Evolutionary conservation across 306 rosid genomes (phyloP).

Genomic region (Pachyrhizus erosus): DNA sequence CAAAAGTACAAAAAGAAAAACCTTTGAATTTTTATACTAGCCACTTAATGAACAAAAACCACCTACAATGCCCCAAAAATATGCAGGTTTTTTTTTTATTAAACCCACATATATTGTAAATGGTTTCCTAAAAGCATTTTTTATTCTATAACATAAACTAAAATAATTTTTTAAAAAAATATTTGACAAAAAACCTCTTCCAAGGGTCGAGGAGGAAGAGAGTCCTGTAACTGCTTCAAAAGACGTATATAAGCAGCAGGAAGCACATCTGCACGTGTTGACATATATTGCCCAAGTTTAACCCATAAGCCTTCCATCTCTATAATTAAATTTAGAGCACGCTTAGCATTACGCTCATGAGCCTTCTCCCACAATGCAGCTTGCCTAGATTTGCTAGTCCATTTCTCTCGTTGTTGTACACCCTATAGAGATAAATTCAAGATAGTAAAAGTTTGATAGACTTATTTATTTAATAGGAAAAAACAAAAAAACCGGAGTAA

Average conservation of each 20-base stretch:
- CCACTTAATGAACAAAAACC: slow-evolving; percentile 6
- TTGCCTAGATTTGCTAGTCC: slow-evolving; percentile 67
- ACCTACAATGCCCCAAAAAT: not conserved
- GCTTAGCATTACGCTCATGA: slow-evolving; percentile 92
- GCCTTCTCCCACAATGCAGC: slow-evolving; percentile 81
- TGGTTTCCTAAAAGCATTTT: not conserved
- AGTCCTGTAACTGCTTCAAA: slow-evolving; percentile 91
- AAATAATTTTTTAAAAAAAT: not conserved
- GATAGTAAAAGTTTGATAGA: slow-evolving; percentile 27
- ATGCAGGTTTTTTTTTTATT: not conserved
- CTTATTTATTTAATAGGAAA: not conserved
- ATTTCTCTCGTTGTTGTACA: slow-evolving; percentile 87
- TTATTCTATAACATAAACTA: not conserved
- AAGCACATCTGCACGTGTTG: slow-evolving; percentile 98
- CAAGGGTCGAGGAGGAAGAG: slow-evolving; percentile 97
- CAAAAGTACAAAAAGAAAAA: slow-evolving; percentile 6
- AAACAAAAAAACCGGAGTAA: slow-evolving; percentile 1
- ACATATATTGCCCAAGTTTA: slow-evolving; percentile 95
- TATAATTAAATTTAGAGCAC: slow-evolving; percentile 74
- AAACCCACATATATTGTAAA: slow-evolving; percentile 15
- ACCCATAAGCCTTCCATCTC: slow-evolving; percentile 99
- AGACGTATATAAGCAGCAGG: slow-evolving; percentile 79
- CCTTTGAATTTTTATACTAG: slow-evolving; percentile 17
- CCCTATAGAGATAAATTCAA: slow-evolving; percentile 53
- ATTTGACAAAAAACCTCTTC: slow-evolving; percentile 68